Conservation (phyloP, 805 yeast genomes). For the Lachancea sp. region DNA sequence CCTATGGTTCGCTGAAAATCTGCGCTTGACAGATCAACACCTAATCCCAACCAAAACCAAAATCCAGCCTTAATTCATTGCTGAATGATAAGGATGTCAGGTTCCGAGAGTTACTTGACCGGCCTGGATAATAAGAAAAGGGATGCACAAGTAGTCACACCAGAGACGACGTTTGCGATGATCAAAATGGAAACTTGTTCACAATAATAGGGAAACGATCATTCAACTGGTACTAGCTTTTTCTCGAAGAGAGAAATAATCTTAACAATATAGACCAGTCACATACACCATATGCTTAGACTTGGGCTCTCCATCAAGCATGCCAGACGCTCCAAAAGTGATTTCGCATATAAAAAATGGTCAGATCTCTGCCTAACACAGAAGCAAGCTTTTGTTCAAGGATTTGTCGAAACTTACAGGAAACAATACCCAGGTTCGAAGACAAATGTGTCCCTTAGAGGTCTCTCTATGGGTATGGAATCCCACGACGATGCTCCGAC, state of each 20-base stretch:
- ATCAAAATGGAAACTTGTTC: too few species aligned
- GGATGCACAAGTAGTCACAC: neutral
- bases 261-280: neutral
- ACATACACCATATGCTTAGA: neutral
- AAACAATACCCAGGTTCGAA: conserved; percentile 28
- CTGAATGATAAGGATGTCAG: too few species aligned
- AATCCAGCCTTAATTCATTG: too few species aligned
- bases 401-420: conserved; percentile 24
- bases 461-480: conserved; percentile 20
- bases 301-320: neutral
- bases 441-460: conserved; percentile 27
- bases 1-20: too few species aligned
- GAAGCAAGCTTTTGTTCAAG: conserved; percentile 23
- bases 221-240: too few species aligned
- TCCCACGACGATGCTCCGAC: conserved; percentile 26
- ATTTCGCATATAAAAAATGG: conserved; percentile 23
- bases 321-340: neutral
- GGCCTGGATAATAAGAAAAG: neutral
- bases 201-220: too few species aligned
- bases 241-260: too few species aligned
- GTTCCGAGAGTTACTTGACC: too few species aligned
- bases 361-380: conserved; percentile 19
- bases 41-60: too few species aligned
- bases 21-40: too few species aligned
- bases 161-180: too few species aligned